Conservation (phyloP, 2,329 filamentous ascomycete genomes). For the Xylariaceae sp. region DNA sequence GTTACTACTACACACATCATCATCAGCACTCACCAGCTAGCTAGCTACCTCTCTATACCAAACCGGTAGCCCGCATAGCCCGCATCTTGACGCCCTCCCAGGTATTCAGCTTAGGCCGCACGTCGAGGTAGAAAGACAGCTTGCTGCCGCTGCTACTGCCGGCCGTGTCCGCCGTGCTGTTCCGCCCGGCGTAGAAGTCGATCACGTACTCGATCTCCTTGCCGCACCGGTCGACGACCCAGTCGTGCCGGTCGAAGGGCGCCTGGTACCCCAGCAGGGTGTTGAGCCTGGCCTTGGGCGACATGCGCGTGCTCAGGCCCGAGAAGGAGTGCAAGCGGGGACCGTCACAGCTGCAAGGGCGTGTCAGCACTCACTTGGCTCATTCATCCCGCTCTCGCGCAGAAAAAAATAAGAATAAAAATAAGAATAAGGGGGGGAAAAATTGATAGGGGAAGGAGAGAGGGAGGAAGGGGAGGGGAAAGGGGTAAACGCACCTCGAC, state of each 20-base stretch:
- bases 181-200: conserved; percentile 87
- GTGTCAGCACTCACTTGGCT: too few relatives aligned
- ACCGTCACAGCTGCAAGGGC: conserved; percentile 71
- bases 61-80: conserved; percentile 51
- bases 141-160: too few relatives aligned
- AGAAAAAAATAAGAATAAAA: too few relatives aligned
- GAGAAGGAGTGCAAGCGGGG: conserved; percentile 83
- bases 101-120: conserved; percentile 68
- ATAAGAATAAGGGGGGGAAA: too few relatives aligned
- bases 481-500: conserved; percentile 57
- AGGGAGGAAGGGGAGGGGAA: too few relatives aligned
- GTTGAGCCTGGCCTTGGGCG: conserved; percentile 82
- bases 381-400: too few relatives aligned
- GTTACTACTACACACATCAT: conserved; percentile 1
- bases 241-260: conserved; percentile 96
- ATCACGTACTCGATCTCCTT: conserved; percentile 91
- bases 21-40: conserved; percentile 8
- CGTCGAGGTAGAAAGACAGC: conserved; percentile 68
- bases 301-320: conserved; percentile 70
- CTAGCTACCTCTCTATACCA: too few relatives aligned
- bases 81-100: conserved; percentile 72
- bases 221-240: conserved; percentile 92
- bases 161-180: conserved; percentile 40
- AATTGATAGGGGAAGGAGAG: too few relatives aligned
- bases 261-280: conserved; percentile 83